Evolutionary conservation across 441 rosid species (phyloP).

Genomic region (Kokia cookei): DNA sequence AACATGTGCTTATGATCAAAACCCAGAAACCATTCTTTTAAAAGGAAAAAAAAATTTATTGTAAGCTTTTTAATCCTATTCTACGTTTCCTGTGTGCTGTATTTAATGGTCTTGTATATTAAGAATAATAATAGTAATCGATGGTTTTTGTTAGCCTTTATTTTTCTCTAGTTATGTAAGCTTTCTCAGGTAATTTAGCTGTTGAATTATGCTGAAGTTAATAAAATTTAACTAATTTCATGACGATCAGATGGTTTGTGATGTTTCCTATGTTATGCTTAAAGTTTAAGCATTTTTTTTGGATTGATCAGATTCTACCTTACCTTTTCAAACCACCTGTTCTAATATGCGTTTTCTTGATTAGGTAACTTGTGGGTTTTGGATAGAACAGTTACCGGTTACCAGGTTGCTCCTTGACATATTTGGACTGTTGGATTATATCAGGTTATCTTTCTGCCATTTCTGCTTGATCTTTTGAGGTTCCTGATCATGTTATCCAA

Average conservation of each 20-base stretch:
- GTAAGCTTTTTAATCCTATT: conserved; percentile 14
- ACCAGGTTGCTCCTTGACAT: not conserved
- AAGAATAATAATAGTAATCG: not conserved
- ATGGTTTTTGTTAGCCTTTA: not conserved
- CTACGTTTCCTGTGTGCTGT: not conserved
- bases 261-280: not conserved
- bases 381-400: conserved; percentile 8
- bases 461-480: not conserved
- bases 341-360: conserved; percentile 1
- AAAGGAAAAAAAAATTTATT: not conserved
- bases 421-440: conserved; percentile 13
- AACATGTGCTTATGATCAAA: conserved; percentile 5
- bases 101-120: not conserved
- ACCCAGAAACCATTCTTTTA: not conserved
- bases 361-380: conserved; percentile 18
- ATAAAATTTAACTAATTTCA: not conserved
- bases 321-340: not conserved
- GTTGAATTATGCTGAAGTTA: not conserved
- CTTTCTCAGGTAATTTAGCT: not conserved
- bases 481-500: conserved; percentile 12
- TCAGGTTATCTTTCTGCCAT: conserved; percentile 22
- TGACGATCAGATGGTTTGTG: conserved; percentile 6
- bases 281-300: not conserved
- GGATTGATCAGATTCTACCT: conserved; percentile 6
- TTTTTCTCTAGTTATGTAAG: not conserved